phyloP scores from a whole-genome alignment of 1,284 basidiomycete genomes.

The Tylopilus orsonianus region DNA sequence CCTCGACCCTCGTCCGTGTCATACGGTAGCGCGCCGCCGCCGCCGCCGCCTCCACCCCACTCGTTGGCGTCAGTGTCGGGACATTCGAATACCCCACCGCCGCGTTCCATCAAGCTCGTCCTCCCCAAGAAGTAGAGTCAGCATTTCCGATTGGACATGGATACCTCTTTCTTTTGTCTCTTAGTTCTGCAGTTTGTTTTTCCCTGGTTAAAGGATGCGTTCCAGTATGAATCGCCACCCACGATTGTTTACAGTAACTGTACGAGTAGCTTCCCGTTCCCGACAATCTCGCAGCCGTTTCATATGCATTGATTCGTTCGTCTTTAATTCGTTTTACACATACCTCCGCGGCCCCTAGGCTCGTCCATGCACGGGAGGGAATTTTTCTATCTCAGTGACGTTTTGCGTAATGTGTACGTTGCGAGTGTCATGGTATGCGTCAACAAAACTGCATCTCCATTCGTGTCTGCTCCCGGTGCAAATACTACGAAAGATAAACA shows the following conservation, averaged over 20 bases:
- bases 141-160: not conserved
- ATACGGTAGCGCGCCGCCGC: constrained; percentile 14
- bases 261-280: constrained; percentile 18
- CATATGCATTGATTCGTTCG: constrained; percentile 6
- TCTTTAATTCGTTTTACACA: not conserved
- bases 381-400: not conserved
- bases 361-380: too few species aligned
- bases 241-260: constrained; percentile 6
- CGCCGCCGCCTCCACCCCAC: constrained; percentile 6
- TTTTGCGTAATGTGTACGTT: not conserved
- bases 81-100: constrained; percentile 31
- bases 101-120: constrained; percentile 34
- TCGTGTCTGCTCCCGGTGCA: too few species aligned
- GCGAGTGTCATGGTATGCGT: not conserved
- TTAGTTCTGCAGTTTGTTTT: not conserved
- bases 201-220: too few species aligned
- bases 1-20: constrained; percentile 29
- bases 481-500: too few species aligned
- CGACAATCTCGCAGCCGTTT: not conserved
- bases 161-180: constrained; percentile 2
- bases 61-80: constrained; percentile 7
- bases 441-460: too few species aligned
- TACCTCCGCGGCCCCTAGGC: not conserved
- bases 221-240: not conserved
- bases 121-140: constrained; percentile 32